Percentiles rank a stretch among this genome's conserved stretches.
Evolutionary conservation across 805 yeast species (phyloP).

Genomic region (Lipomyces sp.): DNA sequence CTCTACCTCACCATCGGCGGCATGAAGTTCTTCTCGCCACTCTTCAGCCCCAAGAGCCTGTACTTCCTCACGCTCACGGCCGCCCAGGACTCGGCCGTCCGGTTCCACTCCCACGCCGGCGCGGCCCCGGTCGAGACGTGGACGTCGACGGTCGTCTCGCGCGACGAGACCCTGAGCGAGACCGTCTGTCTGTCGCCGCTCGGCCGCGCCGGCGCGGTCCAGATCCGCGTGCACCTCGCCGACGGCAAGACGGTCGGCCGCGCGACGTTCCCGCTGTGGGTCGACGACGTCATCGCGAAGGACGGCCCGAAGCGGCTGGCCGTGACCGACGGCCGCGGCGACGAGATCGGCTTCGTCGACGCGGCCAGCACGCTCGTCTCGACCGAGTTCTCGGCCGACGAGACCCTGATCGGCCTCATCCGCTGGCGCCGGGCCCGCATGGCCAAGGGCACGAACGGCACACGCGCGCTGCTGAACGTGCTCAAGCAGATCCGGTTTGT

Average conservation of each 20-base stretch:
- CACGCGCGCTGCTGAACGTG: conserved; percentile 5
- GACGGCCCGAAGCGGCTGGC: conserved; percentile 14
- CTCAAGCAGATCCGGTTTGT: conserved; percentile 41
- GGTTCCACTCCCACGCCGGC: conserved; percentile 7
- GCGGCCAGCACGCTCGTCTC: conserved; percentile 17
- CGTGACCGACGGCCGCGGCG: conserved; percentile 2
- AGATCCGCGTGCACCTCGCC: conserved; percentile 55
- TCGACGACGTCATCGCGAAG: conserved; percentile 19
- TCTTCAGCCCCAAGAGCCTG: conserved; percentile 3
- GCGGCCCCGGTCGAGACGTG: conserved; percentile 31
- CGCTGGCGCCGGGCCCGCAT: conserved; percentile 18
- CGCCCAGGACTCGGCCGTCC: conserved; percentile 6
- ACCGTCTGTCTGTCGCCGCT: conserved; percentile 61
- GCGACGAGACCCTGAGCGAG: conserved; percentile 72
- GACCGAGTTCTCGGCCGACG: conserved; percentile 20
- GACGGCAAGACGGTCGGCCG: conserved; percentile 61
- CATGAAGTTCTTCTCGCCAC: conserved; percentile 9
- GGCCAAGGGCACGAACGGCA: conserved; percentile 15
- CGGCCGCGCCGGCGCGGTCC: conserved; percentile 47
- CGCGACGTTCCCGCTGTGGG: conserved; percentile 47
- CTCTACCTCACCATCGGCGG: conserved; percentile 23
- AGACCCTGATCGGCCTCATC: conserved; percentile 16
- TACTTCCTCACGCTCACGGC: conserved; percentile 17
- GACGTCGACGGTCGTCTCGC: conserved; percentile 61
- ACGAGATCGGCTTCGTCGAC: conserved; percentile 10